Evolutionary conservation across 2,329 filamentous ascomycete species (phyloP).

Genomic region (Coniochaeta sp.): DNA sequence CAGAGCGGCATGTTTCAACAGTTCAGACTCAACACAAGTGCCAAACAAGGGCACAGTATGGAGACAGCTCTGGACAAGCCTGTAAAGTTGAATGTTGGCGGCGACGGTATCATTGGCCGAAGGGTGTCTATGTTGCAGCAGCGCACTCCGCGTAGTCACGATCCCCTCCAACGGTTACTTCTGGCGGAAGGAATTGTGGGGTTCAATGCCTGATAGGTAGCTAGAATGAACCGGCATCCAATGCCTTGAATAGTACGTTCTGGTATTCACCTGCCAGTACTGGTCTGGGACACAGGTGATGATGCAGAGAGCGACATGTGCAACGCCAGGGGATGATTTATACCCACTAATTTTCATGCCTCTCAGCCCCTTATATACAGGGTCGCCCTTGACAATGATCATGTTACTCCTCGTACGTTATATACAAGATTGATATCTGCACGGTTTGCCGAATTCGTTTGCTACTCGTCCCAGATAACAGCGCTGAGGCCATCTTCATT

Average conservation of each 20-base stretch:
- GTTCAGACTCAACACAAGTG: constrained; percentile 9
- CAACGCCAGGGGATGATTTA: too few species aligned
- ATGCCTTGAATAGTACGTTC: background rate
- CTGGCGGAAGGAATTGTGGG: constrained; percentile 18
- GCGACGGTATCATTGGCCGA: constrained; percentile 17
- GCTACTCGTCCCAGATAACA: constrained; percentile 40
- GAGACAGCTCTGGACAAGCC: constrained; percentile 9
- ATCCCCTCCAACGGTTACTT: background rate
- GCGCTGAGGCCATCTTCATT: constrained; percentile 40
- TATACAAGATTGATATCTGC: background rate
- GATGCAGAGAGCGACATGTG: too few species aligned
- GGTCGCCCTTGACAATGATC: background rate
- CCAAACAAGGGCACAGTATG: background rate
- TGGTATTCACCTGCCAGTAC: too few species aligned
- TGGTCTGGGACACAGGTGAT: too few species aligned
- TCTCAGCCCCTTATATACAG: too few species aligned
- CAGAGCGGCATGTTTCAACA: constrained; percentile 14
- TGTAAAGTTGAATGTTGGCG: constrained; percentile 12
- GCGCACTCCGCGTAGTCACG: background rate
- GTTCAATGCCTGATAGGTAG: constrained; percentile 11
- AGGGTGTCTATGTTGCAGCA: constrained; percentile 13
- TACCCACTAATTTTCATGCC: too few species aligned
- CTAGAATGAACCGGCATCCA: background rate
- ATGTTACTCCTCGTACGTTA: background rate
- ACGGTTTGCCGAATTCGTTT: background rate